Evolutionary conservation across 129 eudicot species (phyloP).

Genomic region (Calendula officinalis): DNA sequence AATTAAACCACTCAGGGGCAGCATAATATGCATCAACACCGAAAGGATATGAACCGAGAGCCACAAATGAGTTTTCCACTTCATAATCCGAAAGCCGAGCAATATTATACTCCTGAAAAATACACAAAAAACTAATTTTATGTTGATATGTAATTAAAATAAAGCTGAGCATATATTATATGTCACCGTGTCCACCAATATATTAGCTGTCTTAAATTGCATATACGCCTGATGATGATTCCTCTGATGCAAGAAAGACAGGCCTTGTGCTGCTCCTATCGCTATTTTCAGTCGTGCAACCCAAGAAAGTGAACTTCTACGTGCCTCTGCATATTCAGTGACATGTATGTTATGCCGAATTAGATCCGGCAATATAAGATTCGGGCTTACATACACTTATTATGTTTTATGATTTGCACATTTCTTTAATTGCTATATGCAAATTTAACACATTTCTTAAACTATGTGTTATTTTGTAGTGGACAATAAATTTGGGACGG

Average conservation of each 20-base stretch:
- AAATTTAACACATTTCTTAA: too few relatives aligned
- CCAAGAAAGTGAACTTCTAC: constrained; percentile 25
- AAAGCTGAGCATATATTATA: too few relatives aligned
- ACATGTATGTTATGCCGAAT: too few relatives aligned
- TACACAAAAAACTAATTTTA: constrained; percentile 1
- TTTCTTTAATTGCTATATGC: too few relatives aligned
- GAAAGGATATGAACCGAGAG: neutral
- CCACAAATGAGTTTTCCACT: constrained; percentile 4
- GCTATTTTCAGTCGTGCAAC: constrained; percentile 28
- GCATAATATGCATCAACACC: constrained; percentile 18
- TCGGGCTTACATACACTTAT: neutral
- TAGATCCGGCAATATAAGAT: too few relatives aligned
- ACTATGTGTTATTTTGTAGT: too few relatives aligned
- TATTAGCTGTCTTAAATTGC: constrained; percentile 23
- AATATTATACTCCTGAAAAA: constrained; percentile 13
- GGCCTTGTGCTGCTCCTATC: constrained; percentile 24
- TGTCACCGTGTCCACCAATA: constrained; percentile 28
- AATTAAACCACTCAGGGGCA: constrained; percentile 32
- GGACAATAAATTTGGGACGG: too few relatives aligned
- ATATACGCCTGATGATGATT: constrained; percentile 3
- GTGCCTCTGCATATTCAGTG: neutral
- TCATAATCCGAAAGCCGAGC: constrained; percentile 30
- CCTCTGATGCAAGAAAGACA: constrained; percentile 24
- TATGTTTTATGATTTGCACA: too few relatives aligned
- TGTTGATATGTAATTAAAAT: neutral